These are phyloP conservation scores for Yarrowia porcina DNA, from an alignment of 805 yeast species.

Conservation along the genomic window DNA sequence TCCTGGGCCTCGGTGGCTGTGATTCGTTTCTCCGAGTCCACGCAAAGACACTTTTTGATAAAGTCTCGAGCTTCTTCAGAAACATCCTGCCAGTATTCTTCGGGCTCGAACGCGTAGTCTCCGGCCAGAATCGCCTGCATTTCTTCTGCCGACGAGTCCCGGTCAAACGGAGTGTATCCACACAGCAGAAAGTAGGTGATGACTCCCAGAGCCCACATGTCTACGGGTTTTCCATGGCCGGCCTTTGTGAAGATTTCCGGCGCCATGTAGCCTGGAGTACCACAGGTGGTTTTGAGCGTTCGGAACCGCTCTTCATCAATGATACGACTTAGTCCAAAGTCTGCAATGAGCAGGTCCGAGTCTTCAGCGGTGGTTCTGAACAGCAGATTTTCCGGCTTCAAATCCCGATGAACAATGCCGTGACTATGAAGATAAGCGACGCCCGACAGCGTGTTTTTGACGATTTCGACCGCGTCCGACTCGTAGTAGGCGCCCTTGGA, in stretches of 20 bases:
- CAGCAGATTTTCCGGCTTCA: slow-evolving; percentile 68
- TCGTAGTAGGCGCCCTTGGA: slow-evolving; percentile 47
- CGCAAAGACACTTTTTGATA: slow-evolving; percentile 50
- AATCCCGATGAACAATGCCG: slow-evolving; percentile 64
- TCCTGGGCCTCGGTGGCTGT: slow-evolving; percentile 45
- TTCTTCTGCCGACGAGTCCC: slow-evolving; percentile 68
- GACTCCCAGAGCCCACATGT: slow-evolving; percentile 76
- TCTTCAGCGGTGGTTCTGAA: slow-evolving; percentile 44
- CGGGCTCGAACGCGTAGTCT: slow-evolving; percentile 63
- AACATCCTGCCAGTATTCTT: slow-evolving; percentile 52
- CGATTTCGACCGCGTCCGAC: slow-evolving; percentile 48
- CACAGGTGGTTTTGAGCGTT: slow-evolving; percentile 51
- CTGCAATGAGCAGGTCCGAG: slow-evolving; percentile 50
- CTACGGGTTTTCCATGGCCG: slow-evolving; percentile 61
- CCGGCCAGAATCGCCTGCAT: slow-evolving; percentile 55
- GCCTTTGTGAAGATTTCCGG: slow-evolving; percentile 58
- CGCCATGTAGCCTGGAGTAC: slow-evolving; percentile 73
- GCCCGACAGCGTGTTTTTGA: slow-evolving; percentile 52
- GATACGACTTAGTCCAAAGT: slow-evolving; percentile 62
- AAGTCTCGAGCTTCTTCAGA: slow-evolving; percentile 56
- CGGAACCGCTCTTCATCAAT: slow-evolving; percentile 42
- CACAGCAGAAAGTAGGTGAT: slow-evolving; percentile 64
- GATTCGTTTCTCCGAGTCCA: slow-evolving; percentile 47
- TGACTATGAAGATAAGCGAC: slow-evolving; percentile 56
- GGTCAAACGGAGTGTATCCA: slow-evolving; percentile 76